Percentiles rank a stretch among this genome's conserved stretches.
These are phyloP conservation scores for Lachnellula hyalina DNA, from an alignment of 2,329 filamentous ascomycete species.

Conservation along the genomic window DNA sequence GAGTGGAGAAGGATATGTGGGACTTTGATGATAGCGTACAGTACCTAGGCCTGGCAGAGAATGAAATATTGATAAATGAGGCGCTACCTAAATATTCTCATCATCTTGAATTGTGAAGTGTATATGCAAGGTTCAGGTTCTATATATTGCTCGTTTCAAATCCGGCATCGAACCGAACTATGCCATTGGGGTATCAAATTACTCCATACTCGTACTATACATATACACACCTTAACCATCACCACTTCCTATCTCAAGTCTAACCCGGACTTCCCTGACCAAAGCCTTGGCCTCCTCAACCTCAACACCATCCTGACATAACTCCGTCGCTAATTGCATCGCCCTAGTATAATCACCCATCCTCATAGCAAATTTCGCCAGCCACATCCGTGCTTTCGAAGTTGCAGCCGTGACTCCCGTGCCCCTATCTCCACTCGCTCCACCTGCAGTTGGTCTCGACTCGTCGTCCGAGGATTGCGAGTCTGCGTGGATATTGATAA, in stretches of 20 bases:
- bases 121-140: no score
- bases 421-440: slow-evolving; percentile 42
- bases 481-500: slow-evolving; percentile 50
- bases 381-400: slow-evolving; percentile 88
- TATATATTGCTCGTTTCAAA: no score
- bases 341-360: slow-evolving; percentile 70
- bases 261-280: slow-evolving; percentile 76
- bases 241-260: slow-evolving; percentile 41
- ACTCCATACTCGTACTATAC: neutral
- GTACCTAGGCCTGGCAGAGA: no score
- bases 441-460: slow-evolving; percentile 25
- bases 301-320: slow-evolving; percentile 93
- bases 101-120: no score
- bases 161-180: no score
- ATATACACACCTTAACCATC: neutral
- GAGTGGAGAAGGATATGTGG: no score
- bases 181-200: neutral
- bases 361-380: slow-evolving; percentile 75
- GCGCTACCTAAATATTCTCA: no score
- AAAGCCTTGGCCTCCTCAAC: slow-evolving; percentile 95
- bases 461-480: slow-evolving; percentile 46
- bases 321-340: slow-evolving; percentile 76
- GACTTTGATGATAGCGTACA: no score
- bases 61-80: no score
- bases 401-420: slow-evolving; percentile 89